phyloP scores from a whole-genome alignment of 352 stramenopile species.

The Globisporangium uncinulatum region DNA sequence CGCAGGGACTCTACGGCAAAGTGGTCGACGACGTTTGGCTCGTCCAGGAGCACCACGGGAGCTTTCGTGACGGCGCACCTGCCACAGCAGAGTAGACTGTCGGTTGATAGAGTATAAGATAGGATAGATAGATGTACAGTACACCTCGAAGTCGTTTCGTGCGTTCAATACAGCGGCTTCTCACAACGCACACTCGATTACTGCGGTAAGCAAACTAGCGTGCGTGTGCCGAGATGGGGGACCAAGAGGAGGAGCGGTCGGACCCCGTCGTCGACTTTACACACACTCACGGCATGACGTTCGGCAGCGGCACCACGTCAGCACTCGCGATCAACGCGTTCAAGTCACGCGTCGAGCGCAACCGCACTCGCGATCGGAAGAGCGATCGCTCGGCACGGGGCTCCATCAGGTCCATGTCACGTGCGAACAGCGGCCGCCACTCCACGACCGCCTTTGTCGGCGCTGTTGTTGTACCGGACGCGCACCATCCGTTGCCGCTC shows the following conservation, averaged over 20 bases:
- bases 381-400: neutral
- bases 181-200: too few species aligned
- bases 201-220: too few species aligned
- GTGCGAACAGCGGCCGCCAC: slow-evolving; percentile 1
- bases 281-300: slow-evolving; percentile 27
- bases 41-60: slow-evolving; percentile 86
- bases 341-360: slow-evolving; percentile 11
- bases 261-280: too few species aligned
- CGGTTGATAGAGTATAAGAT: neutral
- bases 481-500: neutral
- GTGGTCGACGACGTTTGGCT: slow-evolving; percentile 89
- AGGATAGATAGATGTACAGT: neutral
- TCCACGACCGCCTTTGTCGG: neutral
- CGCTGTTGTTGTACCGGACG: neutral
- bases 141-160: too few species aligned
- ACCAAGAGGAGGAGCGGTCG: neutral
- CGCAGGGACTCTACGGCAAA: slow-evolving; percentile 67
- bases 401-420: slow-evolving; percentile 1
- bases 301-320: slow-evolving; percentile 7
- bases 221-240: too few species aligned
- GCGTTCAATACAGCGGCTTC: too few species aligned
- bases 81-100: neutral
- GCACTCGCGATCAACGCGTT: slow-evolving; percentile 14
- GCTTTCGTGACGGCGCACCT: slow-evolving; percentile 28
- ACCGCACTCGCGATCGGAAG: slow-evolving; percentile 6